Conservation (phyloP, 2,329 filamentous ascomycete species). For the Sphaerulina musiva region DNA sequence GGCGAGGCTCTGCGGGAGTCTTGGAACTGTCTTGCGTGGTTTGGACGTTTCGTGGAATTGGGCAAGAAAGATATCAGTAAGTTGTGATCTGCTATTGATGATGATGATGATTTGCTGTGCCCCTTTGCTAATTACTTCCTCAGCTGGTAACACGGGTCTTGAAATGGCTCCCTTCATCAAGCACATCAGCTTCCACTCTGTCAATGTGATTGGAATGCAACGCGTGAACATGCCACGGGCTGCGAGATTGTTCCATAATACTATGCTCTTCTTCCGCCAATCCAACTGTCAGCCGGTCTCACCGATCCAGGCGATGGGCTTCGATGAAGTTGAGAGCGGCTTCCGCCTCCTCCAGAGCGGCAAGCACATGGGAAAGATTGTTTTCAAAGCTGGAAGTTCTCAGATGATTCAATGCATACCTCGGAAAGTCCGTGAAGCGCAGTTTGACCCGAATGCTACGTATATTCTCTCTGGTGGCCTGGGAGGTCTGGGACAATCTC, state of each 20-base stretch:
- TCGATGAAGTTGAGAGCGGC: constrained; percentile 17
- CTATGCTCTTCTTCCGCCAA: constrained; percentile 1
- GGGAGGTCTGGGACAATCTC: constrained; percentile 12
- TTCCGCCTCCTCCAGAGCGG: constrained; percentile 16
- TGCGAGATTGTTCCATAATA: constrained; percentile 12
- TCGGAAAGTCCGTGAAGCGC: background rate
- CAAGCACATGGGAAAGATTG: constrained; percentile 15
- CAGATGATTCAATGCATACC: constrained; percentile 5
- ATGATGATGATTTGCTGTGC: background rate
- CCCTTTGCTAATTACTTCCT: background rate
- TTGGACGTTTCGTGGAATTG: constrained; percentile 31
- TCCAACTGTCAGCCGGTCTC: constrained; percentile 1
- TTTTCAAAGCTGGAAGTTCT: background rate
- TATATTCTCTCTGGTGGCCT: constrained; percentile 15
- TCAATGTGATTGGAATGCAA: constrained; percentile 16
- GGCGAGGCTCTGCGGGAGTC: constrained; percentile 27
- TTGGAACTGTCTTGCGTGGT: constrained; percentile 28
- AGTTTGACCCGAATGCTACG: constrained; percentile 1
- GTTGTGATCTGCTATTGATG: background rate
- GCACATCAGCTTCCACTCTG: constrained; percentile 9
- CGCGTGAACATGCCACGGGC: constrained; percentile 1
- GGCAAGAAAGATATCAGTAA: constrained; percentile 19
- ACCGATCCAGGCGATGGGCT: constrained; percentile 14
- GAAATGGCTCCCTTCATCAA: constrained; percentile 13
- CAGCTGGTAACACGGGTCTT: constrained; percentile 14